These are phyloP conservation scores for Venturia carpophila DNA, from an alignment of 2,329 filamentous ascomycete genomes.

Conservation along the genomic window DNA sequence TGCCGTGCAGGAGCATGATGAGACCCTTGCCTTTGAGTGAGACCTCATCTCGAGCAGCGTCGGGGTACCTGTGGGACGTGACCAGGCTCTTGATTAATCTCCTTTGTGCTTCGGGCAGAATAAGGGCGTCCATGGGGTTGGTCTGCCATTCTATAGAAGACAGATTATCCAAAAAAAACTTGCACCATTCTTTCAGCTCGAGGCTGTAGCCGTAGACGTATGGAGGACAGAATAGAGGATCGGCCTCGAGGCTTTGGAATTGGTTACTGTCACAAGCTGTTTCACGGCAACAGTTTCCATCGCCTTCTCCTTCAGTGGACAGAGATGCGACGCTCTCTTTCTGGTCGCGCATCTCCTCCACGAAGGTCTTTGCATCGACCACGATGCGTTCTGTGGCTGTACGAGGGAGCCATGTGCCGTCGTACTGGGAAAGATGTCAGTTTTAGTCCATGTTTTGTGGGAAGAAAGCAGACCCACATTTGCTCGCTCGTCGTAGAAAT, in stretches of 20 bases:
- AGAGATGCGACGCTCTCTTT: constrained; percentile 16
- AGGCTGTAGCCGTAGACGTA: constrained; percentile 31
- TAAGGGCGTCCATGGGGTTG: constrained; percentile 28
- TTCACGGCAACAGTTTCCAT: constrained; percentile 4
- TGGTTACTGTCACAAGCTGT: constrained; percentile 16
- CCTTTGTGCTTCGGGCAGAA: constrained; percentile 28
- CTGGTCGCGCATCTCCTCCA: constrained; percentile 21
- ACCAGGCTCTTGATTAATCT: constrained; percentile 29
- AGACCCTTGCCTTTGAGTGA: constrained; percentile 20
- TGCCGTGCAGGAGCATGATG: constrained; percentile 18
- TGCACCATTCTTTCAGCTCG: constrained; percentile 29
- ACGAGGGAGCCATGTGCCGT: constrained; percentile 21
- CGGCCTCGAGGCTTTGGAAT: constrained; percentile 21
- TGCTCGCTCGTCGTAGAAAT: constrained; percentile 22
- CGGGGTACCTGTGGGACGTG: constrained; percentile 24
- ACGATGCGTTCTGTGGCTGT: constrained; percentile 23
- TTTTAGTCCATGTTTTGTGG: neutral
- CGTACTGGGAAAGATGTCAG: constrained; percentile 5
- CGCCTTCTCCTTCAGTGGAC: neutral
- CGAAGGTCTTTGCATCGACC: constrained; percentile 25
- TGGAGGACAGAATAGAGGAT: constrained; percentile 27
- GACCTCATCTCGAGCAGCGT: constrained; percentile 25
- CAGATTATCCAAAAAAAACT: constrained; percentile 31
- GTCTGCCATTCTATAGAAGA: constrained; percentile 26
- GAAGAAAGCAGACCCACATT: neutral